Base-by-base conservation (phyloP, 2,329 filamentous ascomycete species). In the Monosporascus sp. region DNA sequence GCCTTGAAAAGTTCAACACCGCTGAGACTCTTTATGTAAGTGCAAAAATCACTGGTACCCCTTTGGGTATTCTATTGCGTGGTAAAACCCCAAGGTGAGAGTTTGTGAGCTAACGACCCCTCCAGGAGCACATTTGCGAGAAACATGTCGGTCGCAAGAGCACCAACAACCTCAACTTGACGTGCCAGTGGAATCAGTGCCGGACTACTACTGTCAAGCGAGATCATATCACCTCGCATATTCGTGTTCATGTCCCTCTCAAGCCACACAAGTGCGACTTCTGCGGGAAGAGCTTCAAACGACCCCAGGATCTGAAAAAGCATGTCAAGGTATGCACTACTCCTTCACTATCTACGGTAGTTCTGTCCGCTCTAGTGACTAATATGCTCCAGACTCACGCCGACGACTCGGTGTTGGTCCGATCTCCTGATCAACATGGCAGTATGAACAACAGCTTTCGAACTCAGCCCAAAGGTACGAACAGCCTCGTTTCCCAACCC, bases 191-290 rank as follows among this genome's bases (percentile, higher is more conserved):
- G 94, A 94, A 92, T 64, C 88, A 87, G 59, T 99, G 94, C 77
- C 86, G 91, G 58, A 97, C 93, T 22, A 97, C 92, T 47, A 97
- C 93, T 2, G 93, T 97, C 70, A 97, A 99, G 81, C 90, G 94
- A 65, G 94, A 97, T 67, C 94, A 99, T 76, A 99, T 99, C 73
- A 99, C 94, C 49, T 97, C 94, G 49, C 94, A 99, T 74, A 97
- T 99, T 65, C 90, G 94, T 60, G 94, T 97, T 51, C 94, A 99
- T 71, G 93, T 99, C n/a, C 94, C 94, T 1, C 79, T 99, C 56
- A 99, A 99, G 81, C 94, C 94, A 61, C 94, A 99, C 78, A 97
- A 97, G 75, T 99, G 94, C 72, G 92, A 97, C 69, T 96, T 97
- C 75, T 99, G 94, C 69, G 90, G 90, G 69, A 99, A 99, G 79